These are phyloP conservation scores for Gomphus bonarii DNA, from an alignment of 1,284 basidiomycete species.

Conservation along the genomic window DNA sequence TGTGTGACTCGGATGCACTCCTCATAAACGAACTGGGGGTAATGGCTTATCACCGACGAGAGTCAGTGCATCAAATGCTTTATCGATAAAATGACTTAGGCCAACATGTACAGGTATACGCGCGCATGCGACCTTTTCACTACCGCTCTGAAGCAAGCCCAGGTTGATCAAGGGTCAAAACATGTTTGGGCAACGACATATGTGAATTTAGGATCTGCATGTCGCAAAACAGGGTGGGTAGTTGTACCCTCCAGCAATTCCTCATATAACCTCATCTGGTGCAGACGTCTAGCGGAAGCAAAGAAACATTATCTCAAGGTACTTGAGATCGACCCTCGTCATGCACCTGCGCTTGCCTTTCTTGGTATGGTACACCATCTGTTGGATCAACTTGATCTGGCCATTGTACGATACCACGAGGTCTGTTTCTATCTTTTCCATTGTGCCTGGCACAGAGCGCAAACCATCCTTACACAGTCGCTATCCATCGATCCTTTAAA, in stretches of 20 bases:
- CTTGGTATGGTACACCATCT: slow-evolving; percentile 79
- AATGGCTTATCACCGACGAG: slow-evolving; percentile 77
- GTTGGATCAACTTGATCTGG: slow-evolving; percentile 58
- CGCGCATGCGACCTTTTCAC: slow-evolving; percentile 64
- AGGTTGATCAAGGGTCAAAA: slow-evolving; percentile 76
- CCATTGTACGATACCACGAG: slow-evolving; percentile 85
- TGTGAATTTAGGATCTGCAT: slow-evolving; percentile 84
- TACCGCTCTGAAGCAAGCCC: slow-evolving; percentile 62
- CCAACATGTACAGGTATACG: slow-evolving; percentile 40
- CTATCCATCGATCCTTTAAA: slow-evolving; percentile 82
- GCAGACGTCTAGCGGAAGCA: slow-evolving; percentile 62
- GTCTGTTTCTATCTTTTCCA: slow-evolving; percentile 26
- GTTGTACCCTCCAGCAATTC: background rate
- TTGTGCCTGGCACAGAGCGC: background rate
- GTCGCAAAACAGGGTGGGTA: slow-evolving; percentile 65
- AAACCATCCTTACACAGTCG: slow-evolving; percentile 35
- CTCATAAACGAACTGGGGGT: slow-evolving; percentile 90
- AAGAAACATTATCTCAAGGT: slow-evolving; percentile 64
- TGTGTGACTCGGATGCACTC: slow-evolving; percentile 83
- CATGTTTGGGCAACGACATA: slow-evolving; percentile 81
- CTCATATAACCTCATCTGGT: background rate
- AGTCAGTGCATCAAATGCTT: slow-evolving; percentile 40
- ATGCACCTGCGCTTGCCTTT: slow-evolving; percentile 69
- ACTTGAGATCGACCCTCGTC: slow-evolving; percentile 71
- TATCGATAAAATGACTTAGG: slow-evolving; percentile 10